A percentile compares a stretch with the other conserved stretches of the same genome.
Conservation (phyloP, 306 rosid genomes). For the Elaeagnus macrophylla region DNA sequence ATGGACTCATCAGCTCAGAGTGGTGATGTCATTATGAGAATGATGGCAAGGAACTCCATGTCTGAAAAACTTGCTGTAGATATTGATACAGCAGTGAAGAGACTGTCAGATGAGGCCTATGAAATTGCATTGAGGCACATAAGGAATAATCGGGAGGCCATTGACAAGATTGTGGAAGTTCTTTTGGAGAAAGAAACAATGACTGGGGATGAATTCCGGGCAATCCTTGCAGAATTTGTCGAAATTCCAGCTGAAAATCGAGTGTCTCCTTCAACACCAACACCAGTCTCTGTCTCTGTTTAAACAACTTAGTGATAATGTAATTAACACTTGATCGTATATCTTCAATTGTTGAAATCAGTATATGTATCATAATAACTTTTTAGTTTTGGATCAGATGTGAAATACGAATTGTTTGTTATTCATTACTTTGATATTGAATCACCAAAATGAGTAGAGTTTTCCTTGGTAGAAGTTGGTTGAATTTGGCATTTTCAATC, state of each 20-base stretch:
- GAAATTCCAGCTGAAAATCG: constrained; percentile 17
- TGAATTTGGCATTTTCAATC: no score
- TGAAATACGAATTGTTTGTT: no score
- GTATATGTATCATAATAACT: no score
- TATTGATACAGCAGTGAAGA: constrained; percentile 41
- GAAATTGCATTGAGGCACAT: constrained; percentile 53
- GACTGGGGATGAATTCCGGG: constrained; percentile 61
- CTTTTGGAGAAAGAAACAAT: constrained; percentile 56
- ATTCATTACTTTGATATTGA: no score
- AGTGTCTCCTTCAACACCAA: no score
- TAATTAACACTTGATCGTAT: no score
- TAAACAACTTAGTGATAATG: no score
- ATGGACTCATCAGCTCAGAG: constrained; percentile 44
- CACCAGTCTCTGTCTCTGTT: no score
- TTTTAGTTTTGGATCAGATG: no score
- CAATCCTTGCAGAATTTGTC: constrained; percentile 48
- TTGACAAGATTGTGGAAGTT: constrained; percentile 56
- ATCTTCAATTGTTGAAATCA: no score
- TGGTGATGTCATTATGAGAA: constrained; percentile 55
- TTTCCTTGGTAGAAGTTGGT: no score
- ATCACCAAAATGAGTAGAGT: no score
- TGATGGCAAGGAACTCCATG: constrained; percentile 67
- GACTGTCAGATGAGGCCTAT: constrained; percentile 38
- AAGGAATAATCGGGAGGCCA: constrained; percentile 51
- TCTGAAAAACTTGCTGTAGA: constrained; percentile 70